Conservation (phyloP, 768 basidiomycete species). For the Auricularia heimuer region DNA sequence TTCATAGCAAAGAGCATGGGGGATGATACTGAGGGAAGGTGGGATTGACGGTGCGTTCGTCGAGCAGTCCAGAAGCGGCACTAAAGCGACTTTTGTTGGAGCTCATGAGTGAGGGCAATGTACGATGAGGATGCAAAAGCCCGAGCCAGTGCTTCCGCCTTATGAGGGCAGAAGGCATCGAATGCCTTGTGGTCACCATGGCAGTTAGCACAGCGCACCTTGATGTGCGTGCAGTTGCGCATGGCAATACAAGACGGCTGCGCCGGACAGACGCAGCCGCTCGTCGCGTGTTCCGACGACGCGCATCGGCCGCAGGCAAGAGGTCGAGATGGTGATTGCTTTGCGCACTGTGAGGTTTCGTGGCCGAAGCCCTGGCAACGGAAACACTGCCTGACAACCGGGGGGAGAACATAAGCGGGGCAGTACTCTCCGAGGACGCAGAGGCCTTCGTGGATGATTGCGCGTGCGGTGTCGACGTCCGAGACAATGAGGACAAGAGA, state of each 20-base stretch:
- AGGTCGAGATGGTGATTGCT: background rate
- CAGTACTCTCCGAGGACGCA: background rate
- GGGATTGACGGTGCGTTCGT: background rate
- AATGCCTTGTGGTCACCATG: background rate
- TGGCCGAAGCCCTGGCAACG: background rate
- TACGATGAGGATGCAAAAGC: background rate
- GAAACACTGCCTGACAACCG: background rate
- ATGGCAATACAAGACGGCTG: background rate
- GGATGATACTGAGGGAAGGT: background rate
- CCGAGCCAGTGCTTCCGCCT: background rate
- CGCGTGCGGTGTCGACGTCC: background rate
- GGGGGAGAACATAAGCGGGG: background rate
- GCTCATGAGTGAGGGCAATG: background rate
- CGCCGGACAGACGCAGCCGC: background rate
- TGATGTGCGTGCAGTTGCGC: background rate
- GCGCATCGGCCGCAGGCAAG: background rate
- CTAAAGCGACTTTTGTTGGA: background rate
- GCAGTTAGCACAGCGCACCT: background rate
- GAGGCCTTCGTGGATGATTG: background rate
- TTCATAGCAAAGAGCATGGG: background rate
- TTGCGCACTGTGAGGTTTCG: background rate
- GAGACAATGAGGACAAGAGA: background rate
- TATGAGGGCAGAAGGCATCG: background rate
- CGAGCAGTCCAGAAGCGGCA: background rate
- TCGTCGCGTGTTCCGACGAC: background rate